phyloP scores from a whole-genome alignment of 1,284 basidiomycete genomes.

The Marasmius tenuissimus region DNA sequence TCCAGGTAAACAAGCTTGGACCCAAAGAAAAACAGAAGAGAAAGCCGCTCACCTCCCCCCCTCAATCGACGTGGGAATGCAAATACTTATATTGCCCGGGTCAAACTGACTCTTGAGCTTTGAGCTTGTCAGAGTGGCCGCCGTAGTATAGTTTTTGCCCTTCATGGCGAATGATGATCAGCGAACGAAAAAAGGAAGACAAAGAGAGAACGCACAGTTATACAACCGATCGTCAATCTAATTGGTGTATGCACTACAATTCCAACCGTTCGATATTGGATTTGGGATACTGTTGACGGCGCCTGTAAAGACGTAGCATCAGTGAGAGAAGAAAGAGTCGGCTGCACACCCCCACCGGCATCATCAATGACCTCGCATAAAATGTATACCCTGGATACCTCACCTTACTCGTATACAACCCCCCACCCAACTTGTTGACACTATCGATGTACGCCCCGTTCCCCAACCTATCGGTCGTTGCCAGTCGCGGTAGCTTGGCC shows the following conservation, averaged over 20 bases:
- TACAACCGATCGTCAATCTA: conserved; percentile 16
- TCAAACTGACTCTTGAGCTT: conserved; percentile 1
- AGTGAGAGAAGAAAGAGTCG: neutral
- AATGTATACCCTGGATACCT: conserved; percentile 19
- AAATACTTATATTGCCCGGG: conserved; percentile 1
- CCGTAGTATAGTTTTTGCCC: conserved; percentile 15
- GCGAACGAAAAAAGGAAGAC: neutral
- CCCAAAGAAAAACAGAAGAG: too few species aligned
- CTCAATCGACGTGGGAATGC: conserved; percentile 3
- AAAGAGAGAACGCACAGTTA: conserved; percentile 10
- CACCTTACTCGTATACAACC: neutral
- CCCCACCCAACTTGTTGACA: neutral
- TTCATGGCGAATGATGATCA: neutral
- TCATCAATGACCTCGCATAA: conserved; percentile 27
- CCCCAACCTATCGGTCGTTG: conserved; percentile 17
- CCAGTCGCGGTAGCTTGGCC: conserved; percentile 14
- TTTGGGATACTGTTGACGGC: neutral
- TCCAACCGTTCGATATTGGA: neutral
- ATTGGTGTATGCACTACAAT: conserved; percentile 17
- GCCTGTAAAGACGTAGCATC: neutral
- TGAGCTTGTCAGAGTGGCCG: conserved; percentile 6
- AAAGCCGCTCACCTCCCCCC: too few species aligned
- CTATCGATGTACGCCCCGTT: conserved; percentile 26
- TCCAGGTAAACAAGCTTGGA: too few species aligned
- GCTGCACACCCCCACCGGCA: conserved; percentile 16